Percentiles rank a stretch among this genome's conserved stretches.
These are phyloP conservation scores for Beauveria varroae DNA, from an alignment of 2,329 filamentous ascomycete genomes.

Conservation along the genomic window DNA sequence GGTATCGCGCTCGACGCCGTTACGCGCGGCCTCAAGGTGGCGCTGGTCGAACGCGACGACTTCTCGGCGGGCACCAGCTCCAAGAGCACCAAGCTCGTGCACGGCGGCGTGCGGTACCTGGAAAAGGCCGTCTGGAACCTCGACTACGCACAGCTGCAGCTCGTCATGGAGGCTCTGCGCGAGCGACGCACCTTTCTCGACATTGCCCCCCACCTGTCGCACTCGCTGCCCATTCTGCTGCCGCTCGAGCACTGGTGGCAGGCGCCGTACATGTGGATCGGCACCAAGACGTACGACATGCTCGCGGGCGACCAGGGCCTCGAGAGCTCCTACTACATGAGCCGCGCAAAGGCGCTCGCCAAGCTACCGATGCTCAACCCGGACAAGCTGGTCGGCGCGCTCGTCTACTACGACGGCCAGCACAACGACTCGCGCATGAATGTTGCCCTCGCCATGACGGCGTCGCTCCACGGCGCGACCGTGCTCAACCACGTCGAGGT, in stretches of 20 bases:
- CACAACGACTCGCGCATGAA: constrained; percentile 89
- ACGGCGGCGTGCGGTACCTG: constrained; percentile 76
- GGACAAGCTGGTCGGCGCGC: constrained; percentile 64
- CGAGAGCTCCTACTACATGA: constrained; percentile 75
- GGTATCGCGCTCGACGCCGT: constrained; percentile 77
- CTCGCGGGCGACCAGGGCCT: constrained; percentile 76
- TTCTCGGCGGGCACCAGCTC: constrained; percentile 76
- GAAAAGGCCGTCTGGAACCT: constrained; percentile 83
- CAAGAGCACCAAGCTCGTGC: constrained; percentile 82
- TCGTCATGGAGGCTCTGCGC: constrained; percentile 74
- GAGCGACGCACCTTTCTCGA: constrained; percentile 79
- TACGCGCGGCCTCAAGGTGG: constrained; percentile 71
- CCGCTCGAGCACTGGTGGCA: constrained; percentile 80
- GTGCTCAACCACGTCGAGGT: constrained; percentile 78
- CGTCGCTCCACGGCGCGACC: constrained; percentile 70
- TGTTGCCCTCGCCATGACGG: constrained; percentile 72
- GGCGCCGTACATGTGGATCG: constrained; percentile 64
- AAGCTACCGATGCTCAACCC: constrained; percentile 72
- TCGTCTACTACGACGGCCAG: constrained; percentile 82
- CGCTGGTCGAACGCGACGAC: constrained; percentile 75
- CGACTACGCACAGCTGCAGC: constrained; percentile 73
- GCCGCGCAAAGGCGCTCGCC: constrained; percentile 67
- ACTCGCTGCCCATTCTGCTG: constrained; percentile 77
- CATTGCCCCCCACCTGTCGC: constrained; percentile 74
- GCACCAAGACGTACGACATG: constrained; percentile 73